Evolutionary conservation across 2,329 filamentous ascomycete species (phyloP), one percentile per base, ranked within the genome.

Genomic region (Diaporthe sp.): DNA sequence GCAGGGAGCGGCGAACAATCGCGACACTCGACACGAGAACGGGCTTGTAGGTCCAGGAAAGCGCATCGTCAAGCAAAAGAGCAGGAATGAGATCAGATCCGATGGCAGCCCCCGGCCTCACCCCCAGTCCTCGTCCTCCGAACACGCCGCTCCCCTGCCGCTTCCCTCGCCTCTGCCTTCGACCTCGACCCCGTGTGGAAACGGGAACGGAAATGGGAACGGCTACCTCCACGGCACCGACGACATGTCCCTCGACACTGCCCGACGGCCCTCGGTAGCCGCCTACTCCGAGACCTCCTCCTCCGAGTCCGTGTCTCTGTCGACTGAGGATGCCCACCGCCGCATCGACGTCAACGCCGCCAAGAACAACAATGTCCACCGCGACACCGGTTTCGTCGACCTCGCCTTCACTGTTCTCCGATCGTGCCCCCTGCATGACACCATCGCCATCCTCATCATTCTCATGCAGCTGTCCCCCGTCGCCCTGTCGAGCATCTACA

Each of bases 371-470:
- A 89, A 92, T 76, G 89, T 93, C 73, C 93, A 94, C 81, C 92
- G 92, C 79, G 92, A 94, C 82, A 88, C 92, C 73, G 94, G 94
- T 76, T 92, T 94, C 65, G 86, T 98, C 79, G 92, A 94, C 80
- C 88, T 97, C 78, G 93, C 94, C 78, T 91, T 94, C 79, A 98
- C 95, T 73, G 96, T 98, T 80, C 91, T 98, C 83, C 92, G 92
- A 81, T 95, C 95, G 71, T 96, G 96, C 81, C 96, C 96, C 72
- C 92, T 98, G 82, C 94, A 95, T 86, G 96, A 98, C 86, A 98
- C 96, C 77, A 95, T 98, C 85, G 95, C 96, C 83, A 98, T 98
- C 81, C 92, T 98, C 84, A 98, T 98, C 85, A 94, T 98, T 81
- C 91, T 98, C 79, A 94, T 98, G 85, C 96, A 98, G 83, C 92